phyloP scores from a whole-genome alignment of 2,329 filamentous ascomycete genomes.

The Penicillium glabrum region DNA sequence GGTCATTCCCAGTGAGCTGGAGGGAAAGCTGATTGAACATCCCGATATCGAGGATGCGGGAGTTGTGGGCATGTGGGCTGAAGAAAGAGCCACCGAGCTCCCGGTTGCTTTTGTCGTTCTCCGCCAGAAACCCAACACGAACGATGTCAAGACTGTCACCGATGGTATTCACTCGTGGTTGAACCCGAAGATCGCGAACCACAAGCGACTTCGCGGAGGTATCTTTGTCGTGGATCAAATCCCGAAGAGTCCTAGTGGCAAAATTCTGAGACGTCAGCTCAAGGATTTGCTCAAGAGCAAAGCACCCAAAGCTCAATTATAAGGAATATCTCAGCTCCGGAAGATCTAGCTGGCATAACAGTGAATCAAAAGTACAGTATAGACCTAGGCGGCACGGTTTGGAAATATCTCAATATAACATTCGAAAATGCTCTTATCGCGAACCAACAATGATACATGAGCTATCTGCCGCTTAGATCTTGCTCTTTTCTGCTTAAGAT shows the following conservation, averaged over 20 bases:
- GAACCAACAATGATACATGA: too few relatives aligned
- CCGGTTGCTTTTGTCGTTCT: slow-evolving; percentile 23
- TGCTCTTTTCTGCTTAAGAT: too few relatives aligned
- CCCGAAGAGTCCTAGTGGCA: slow-evolving; percentile 35
- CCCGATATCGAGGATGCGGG: slow-evolving; percentile 22
- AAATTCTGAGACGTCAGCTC: slow-evolving; percentile 29
- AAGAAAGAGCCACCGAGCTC: slow-evolving; percentile 20
- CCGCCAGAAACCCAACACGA: slow-evolving; percentile 4
- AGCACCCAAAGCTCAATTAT: slow-evolving; percentile 18
- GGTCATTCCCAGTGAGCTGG: slow-evolving; percentile 23
- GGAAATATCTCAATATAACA: too few relatives aligned
- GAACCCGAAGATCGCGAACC: slow-evolving; percentile 27
- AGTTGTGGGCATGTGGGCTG: slow-evolving; percentile 21
- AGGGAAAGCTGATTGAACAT: slow-evolving; percentile 22
- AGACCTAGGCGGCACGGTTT: too few relatives aligned
- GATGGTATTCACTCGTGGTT: slow-evolving; percentile 20
- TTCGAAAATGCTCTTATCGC: too few relatives aligned
- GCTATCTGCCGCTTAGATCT: too few relatives aligned
- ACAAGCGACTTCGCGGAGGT: slow-evolving; percentile 35
- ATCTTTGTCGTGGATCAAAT: slow-evolving; percentile 33
- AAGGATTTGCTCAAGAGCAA: slow-evolving; percentile 21
- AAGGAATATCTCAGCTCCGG: background rate
- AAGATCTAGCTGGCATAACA: too few relatives aligned
- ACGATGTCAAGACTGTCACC: slow-evolving; percentile 7
- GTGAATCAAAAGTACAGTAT: too few relatives aligned